Evolutionary conservation across 2,329 filamentous ascomycete genomes (phyloP).

Genomic region (Phoma sp.): DNA sequence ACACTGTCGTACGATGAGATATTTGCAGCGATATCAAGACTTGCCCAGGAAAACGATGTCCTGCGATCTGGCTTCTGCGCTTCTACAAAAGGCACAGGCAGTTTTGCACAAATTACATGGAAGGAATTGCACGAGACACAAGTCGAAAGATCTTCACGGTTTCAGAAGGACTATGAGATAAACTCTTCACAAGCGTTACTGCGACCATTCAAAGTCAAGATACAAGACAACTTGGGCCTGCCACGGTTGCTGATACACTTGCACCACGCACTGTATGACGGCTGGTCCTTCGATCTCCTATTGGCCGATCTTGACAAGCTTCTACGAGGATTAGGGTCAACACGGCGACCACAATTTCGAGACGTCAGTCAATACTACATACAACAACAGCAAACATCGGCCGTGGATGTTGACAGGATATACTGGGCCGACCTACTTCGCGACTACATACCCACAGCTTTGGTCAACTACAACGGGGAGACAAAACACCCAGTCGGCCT

Average conservation of each 20-base stretch:
- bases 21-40: slow-evolving; percentile 31
- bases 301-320: slow-evolving; percentile 68
- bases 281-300: slow-evolving; percentile 86
- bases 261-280: slow-evolving; percentile 88
- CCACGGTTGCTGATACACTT: slow-evolving; percentile 59
- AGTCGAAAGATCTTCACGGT: slow-evolving; percentile 52
- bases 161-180: slow-evolving; percentile 51
- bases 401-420: slow-evolving; percentile 29
- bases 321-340: slow-evolving; percentile 46
- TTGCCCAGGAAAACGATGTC: slow-evolving; percentile 63
- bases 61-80: slow-evolving; percentile 76
- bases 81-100: slow-evolving; percentile 47
- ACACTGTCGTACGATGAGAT: slow-evolving; percentile 49
- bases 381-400: slow-evolving; percentile 9
- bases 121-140: slow-evolving; percentile 54
- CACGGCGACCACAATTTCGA: slow-evolving; percentile 64
- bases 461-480: slow-evolving; percentile 65
- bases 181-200: slow-evolving; percentile 53
- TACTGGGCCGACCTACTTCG: slow-evolving; percentile 76
- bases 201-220: slow-evolving; percentile 68
- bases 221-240: slow-evolving; percentile 43
- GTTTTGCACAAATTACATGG: slow-evolving; percentile 71
- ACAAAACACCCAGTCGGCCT: slow-evolving; percentile 14
- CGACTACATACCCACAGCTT: slow-evolving; percentile 59
- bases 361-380: slow-evolving; percentile 59